A percentile compares a stretch with the other conserved stretches of the same genome.
Conservation (phyloP, 257 asterid genomes). For the Solanum chilense region DNA sequence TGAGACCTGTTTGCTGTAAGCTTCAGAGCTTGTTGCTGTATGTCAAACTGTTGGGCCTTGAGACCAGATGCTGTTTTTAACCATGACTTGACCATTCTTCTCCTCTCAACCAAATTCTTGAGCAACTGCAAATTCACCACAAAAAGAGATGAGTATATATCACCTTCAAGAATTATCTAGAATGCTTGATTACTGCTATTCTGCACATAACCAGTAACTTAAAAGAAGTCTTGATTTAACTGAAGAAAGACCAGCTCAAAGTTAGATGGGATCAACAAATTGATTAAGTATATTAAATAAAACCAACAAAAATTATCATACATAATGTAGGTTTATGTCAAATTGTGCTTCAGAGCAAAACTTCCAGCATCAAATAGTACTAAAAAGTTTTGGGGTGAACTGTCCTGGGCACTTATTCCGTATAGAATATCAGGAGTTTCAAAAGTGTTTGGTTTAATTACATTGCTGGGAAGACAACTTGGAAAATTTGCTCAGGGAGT, state of each 20-base stretch:
- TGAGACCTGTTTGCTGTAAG: constrained; percentile 93
- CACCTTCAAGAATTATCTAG: not conserved
- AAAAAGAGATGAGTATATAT: not conserved
- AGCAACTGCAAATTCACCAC: constrained; percentile 45
- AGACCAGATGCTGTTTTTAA: constrained; percentile 78
- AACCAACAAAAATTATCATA: not conserved
- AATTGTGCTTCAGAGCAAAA: not conserved
- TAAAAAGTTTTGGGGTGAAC: not conserved
- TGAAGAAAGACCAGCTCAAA: not conserved
- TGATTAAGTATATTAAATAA: not conserved
- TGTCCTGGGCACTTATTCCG: not conserved
- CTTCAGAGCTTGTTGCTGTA: constrained; percentile 94
- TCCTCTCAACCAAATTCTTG: constrained; percentile 77
- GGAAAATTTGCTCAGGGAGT: not conserved
- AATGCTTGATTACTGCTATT: not conserved
- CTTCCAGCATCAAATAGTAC: not conserved
- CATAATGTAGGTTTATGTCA: not conserved
- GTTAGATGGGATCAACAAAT: not conserved
- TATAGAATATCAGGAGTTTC: not conserved
- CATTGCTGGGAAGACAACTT: not conserved
- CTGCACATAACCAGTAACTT: not conserved
- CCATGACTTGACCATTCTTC: constrained; percentile 68
- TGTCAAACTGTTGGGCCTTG: constrained; percentile 85
- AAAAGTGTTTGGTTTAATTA: not conserved
- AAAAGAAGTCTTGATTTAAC: not conserved